A percentile compares a stretch with the other conserved stretches of the same genome.
Evolutionary conservation across 73 alveolate species (phyloP).

Genomic region (Uronychia binucleata): DNA sequence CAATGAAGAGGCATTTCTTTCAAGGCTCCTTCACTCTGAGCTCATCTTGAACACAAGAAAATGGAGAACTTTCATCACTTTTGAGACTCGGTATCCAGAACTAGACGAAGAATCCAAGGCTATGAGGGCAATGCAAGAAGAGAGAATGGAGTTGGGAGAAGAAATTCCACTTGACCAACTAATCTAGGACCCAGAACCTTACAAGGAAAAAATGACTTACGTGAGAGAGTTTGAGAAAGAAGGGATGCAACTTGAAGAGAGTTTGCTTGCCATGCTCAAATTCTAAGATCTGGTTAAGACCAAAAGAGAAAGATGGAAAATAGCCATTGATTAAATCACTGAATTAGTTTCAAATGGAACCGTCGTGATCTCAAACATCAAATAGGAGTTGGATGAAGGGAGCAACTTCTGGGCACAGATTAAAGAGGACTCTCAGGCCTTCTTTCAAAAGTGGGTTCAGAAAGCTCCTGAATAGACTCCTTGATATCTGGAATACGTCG

Average conservation of each 20-base stretch:
- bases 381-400: conserved; percentile 64
- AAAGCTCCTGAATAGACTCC: conserved; percentile 73
- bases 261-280: conserved; percentile 48
- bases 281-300: conserved; percentile 58
- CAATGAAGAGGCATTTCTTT: conserved; percentile 30
- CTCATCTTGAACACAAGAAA: conserved; percentile 44
- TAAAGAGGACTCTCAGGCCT: conserved; percentile 73
- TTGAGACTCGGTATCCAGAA: conserved; percentile 35
- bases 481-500: conserved; percentile 72
- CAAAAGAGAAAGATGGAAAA: conserved; percentile 67
- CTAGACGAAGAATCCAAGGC: conserved; percentile 48
- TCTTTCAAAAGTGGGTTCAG: conserved; percentile 54
- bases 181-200: conserved; percentile 70
- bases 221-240: conserved; percentile 54
- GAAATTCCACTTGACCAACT: conserved; percentile 49
- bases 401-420: conserved; percentile 92
- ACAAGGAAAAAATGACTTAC: conserved; percentile 46
- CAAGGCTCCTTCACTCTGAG: conserved; percentile 38
- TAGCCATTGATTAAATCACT: conserved; percentile 14
- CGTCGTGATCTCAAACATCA: conserved; percentile 80
- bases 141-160: conserved; percentile 50
- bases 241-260: conserved; percentile 59
- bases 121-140: conserved; percentile 43
- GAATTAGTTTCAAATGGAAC: conserved; percentile 56
- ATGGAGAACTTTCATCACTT: conserved; percentile 52